Evolutionary conservation across 306 rosid species (phyloP).

Genomic region (Datisca glomerata): DNA sequence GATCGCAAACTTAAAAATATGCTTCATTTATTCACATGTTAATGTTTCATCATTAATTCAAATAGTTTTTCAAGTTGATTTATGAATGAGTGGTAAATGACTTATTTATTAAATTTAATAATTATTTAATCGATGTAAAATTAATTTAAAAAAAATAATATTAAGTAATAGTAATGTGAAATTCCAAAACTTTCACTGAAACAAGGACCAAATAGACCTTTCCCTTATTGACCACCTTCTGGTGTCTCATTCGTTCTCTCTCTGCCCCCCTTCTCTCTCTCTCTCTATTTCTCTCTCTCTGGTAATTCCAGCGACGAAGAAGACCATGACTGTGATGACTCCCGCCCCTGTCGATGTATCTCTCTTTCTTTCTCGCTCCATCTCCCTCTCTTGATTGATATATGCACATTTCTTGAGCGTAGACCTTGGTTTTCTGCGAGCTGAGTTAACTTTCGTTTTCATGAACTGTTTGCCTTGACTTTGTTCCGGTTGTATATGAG

Average conservation of each 20-base stretch:
- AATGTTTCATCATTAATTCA: too few relatives aligned
- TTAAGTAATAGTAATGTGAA: too few relatives aligned
- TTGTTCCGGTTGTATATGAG: slow-evolving; percentile 1
- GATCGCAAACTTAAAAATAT: too few relatives aligned
- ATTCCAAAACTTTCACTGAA: too few relatives aligned
- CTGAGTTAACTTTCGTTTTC: slow-evolving; percentile 7
- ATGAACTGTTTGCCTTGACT: slow-evolving; percentile 6
- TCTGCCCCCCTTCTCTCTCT: slow-evolving; percentile 6
- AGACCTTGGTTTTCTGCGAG: slow-evolving; percentile 12
- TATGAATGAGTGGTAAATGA: too few relatives aligned
- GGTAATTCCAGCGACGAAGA: slow-evolving; percentile 16
- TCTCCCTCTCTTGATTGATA: slow-evolving; percentile 4
- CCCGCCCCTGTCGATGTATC: slow-evolving; percentile 56
- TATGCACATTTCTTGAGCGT: not conserved
- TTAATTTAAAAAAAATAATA: too few relatives aligned
- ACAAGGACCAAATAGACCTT: slow-evolving; percentile 6
- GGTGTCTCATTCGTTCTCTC: slow-evolving; percentile 2
- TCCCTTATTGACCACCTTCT: not conserved
- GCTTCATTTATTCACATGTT: too few relatives aligned
- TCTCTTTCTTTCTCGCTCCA: slow-evolving; percentile 10
- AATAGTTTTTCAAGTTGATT: too few relatives aligned
- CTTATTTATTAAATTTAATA: too few relatives aligned
- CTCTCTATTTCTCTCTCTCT: slow-evolving; percentile 20
- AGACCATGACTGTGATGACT: slow-evolving; percentile 23
- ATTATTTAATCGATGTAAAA: too few relatives aligned